Conservation (phyloP, 1,139 yeast species). For the Geotrichum citri-aurantii region DNA sequence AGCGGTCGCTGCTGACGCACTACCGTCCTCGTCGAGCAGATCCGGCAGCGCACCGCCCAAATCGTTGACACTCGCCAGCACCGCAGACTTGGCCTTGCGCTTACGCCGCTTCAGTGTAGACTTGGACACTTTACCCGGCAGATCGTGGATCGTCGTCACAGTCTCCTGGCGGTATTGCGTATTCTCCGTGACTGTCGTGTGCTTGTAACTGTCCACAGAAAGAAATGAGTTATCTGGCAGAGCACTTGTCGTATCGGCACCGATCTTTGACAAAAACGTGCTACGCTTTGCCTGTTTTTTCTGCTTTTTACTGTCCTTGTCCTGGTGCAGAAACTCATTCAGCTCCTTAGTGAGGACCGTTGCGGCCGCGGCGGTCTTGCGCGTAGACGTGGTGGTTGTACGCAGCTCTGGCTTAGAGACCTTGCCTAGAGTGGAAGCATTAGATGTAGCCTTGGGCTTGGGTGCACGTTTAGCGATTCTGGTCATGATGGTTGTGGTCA, state of each 20-base stretch:
- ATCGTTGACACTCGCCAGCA: slow-evolving; percentile 30
- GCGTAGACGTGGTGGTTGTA: background rate
- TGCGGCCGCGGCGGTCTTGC: slow-evolving; percentile 9
- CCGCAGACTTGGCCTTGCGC: slow-evolving; percentile 28
- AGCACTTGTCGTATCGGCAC: slow-evolving; percentile 11
- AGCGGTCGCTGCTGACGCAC: slow-evolving; percentile 13
- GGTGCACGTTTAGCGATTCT: slow-evolving; percentile 16
- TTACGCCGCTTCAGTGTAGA: slow-evolving; percentile 26
- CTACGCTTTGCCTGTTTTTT: slow-evolving; percentile 26
- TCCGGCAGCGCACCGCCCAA: slow-evolving; percentile 32
- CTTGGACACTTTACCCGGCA: slow-evolving; percentile 25
- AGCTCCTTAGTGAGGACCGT: slow-evolving; percentile 20
- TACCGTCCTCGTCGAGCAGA: slow-evolving; percentile 19
- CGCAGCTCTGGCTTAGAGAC: background rate
- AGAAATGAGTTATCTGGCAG: slow-evolving; percentile 5
- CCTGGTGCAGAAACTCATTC: slow-evolving; percentile 26
- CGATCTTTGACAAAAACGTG: slow-evolving; percentile 21
- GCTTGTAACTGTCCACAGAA: slow-evolving; percentile 17
- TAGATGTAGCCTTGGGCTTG: slow-evolving; percentile 15
- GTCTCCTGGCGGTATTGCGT: slow-evolving; percentile 10
- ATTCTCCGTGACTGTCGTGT: slow-evolving; percentile 16
- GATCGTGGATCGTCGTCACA: slow-evolving; percentile 20
- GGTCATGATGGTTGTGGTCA: slow-evolving; percentile 16
- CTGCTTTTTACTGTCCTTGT: slow-evolving; percentile 29
- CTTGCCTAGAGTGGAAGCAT: background rate